Evolutionary conservation across 805 yeast genomes (phyloP).

Genomic region (Wickerhamiella vanderwaltii): DNA sequence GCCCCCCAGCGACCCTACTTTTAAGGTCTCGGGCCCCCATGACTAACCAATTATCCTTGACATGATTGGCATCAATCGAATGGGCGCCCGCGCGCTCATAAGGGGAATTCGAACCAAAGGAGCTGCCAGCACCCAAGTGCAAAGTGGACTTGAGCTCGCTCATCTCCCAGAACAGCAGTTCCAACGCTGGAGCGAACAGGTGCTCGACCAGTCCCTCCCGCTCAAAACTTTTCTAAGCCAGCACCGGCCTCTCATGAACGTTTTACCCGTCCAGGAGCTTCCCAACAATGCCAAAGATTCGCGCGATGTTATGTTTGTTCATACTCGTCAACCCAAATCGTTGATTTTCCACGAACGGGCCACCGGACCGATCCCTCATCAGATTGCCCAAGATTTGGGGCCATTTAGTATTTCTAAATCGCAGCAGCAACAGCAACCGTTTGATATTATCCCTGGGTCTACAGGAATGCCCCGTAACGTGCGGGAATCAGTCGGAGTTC

Average conservation of each 20-base stretch:
- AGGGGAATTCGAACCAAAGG: slow-evolving; percentile 8
- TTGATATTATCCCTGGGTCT: neutral
- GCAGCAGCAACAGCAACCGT: neutral
- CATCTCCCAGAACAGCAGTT: slow-evolving; percentile 17
- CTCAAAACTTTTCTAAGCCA: slow-evolving; percentile 36
- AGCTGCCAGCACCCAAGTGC: neutral
- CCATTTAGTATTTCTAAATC: slow-evolving; percentile 24
- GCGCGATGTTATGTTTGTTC: slow-evolving; percentile 23
- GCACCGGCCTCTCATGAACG: slow-evolving; percentile 35
- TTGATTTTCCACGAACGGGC: slow-evolving; percentile 7
- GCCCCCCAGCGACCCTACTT: no score
- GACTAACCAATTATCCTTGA: neutral
- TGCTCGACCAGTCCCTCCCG: slow-evolving; percentile 20
- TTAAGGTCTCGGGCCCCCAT: no score
- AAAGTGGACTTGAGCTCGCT: slow-evolving; percentile 11
- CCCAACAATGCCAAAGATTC: slow-evolving; percentile 6
- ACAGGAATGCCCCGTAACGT: slow-evolving; percentile 11
- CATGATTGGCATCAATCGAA: slow-evolving; percentile 3
- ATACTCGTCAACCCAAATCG: slow-evolving; percentile 13
- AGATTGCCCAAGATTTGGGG: slow-evolving; percentile 28
- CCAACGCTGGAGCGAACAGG: slow-evolving; percentile 20
- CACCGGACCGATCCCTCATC: slow-evolving; percentile 30
- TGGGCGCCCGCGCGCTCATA: slow-evolving; percentile 1
- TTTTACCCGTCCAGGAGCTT: slow-evolving; percentile 15
- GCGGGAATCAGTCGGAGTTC: slow-evolving; percentile 12